These are phyloP conservation scores for Panus rudis DNA, from an alignment of 768 basidiomycete genomes.

Conservation along the genomic window DNA sequence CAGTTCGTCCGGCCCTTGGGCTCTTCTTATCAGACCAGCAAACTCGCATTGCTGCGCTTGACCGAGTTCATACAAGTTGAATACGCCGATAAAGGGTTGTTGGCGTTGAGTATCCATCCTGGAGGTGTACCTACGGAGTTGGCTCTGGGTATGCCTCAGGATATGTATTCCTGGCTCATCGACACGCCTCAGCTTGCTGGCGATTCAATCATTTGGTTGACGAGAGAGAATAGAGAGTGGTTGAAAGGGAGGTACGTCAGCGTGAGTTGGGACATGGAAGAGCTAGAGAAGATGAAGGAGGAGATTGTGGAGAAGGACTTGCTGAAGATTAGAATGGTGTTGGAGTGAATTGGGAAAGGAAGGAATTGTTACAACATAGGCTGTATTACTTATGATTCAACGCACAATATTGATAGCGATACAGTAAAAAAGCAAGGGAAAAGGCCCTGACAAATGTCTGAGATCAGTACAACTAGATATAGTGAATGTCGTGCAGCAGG, in stretches of 20 bases:
- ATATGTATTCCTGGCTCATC: slow-evolving; percentile 4
- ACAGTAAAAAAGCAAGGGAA: too few species aligned
- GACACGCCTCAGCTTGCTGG: slow-evolving; percentile 8
- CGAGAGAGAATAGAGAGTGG: slow-evolving; percentile 6
- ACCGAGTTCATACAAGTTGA: slow-evolving; percentile 5
- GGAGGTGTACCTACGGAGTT: slow-evolving; percentile 14
- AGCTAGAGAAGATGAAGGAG: neutral
- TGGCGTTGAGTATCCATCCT: slow-evolving; percentile 1
- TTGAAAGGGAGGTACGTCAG: neutral
- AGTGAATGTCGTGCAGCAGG: too few species aligned
- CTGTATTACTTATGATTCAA: too few species aligned
- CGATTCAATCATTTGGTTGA: slow-evolving; percentile 5
- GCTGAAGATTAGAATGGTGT: too few species aligned
- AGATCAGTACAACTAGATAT: too few species aligned
- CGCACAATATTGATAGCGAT: too few species aligned
- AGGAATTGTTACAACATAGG: too few species aligned
- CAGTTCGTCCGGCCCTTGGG: neutral
- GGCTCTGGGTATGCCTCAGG: neutral
- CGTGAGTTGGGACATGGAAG: neutral
- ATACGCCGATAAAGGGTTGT: slow-evolving; percentile 4
- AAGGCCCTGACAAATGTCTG: too few species aligned
- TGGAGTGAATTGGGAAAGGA: too few species aligned
- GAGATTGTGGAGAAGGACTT: too few species aligned
- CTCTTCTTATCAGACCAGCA: slow-evolving; percentile 3
- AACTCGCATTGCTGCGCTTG: slow-evolving; percentile 6